Conservation (phyloP, 2,329 filamentous ascomycete genomes). For the Fusarium devonianum region DNA sequence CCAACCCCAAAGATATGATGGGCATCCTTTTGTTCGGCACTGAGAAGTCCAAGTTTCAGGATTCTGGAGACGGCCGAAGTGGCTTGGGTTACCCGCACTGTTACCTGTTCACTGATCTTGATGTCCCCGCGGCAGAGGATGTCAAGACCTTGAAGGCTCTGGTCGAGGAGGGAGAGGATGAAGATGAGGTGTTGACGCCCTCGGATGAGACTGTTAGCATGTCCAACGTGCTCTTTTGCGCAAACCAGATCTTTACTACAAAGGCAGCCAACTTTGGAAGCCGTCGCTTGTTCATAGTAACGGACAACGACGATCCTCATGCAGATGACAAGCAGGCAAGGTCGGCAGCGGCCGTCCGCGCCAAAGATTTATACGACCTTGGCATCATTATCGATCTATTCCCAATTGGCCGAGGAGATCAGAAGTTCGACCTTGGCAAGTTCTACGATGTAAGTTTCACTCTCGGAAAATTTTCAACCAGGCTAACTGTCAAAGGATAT, state of each 20-base stretch:
- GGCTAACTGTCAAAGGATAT: conserved; percentile 69
- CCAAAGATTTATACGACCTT: conserved; percentile 93
- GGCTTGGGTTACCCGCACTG: conserved; percentile 83
- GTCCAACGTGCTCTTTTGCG: conserved; percentile 90
- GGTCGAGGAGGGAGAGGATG: conserved; percentile 79
- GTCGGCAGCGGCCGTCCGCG: conserved; percentile 81
- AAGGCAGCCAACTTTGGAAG: conserved; percentile 95
- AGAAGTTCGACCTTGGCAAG: conserved; percentile 79
- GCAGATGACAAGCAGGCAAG: conserved; percentile 73
- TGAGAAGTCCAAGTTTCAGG: conserved; percentile 79
- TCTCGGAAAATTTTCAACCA: not conserved
- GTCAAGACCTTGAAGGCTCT: conserved; percentile 80
- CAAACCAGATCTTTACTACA: conserved; percentile 95
- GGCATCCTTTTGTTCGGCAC: conserved; percentile 93
- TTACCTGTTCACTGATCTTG: conserved; percentile 87
- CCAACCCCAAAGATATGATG: conserved; percentile 96
- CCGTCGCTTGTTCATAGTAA: conserved; percentile 91
- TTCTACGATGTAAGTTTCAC: conserved; percentile 81
- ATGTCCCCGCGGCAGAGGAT: conserved; percentile 85
- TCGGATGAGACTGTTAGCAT: conserved; percentile 76
- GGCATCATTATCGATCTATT: conserved; percentile 93
- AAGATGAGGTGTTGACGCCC: conserved; percentile 72
- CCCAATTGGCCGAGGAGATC: conserved; percentile 76
- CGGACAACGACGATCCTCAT: conserved; percentile 90
- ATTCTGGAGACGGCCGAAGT: conserved; percentile 66